Evolutionary conservation across 768 basidiomycete genomes (phyloP), one percentile per base, ranked within the genome.

Genomic region (Asterophora parasitica): DNA sequence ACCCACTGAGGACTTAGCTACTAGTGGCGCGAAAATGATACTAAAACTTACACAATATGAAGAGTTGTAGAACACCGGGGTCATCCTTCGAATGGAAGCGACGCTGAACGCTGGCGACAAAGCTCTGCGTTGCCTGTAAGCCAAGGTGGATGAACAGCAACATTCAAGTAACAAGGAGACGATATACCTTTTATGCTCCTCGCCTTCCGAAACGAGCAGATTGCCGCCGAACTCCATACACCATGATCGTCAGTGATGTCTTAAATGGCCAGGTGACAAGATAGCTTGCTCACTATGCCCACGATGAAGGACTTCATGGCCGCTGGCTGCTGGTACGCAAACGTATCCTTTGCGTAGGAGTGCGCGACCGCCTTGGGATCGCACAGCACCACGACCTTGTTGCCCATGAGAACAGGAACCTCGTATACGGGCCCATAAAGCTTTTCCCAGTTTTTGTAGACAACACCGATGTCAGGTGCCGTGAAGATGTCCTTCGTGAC

Each of bases 91-190:
- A 30, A 74, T 66, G 1, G 69, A 68, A 0, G 66, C 57, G 41
- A 63, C 70, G 52, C 66, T 71, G 57, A 75, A 75, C 0, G 71
- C 70, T 2, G 67, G 69, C 0, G 67, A 61, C 7, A 74, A 49
- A 0, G 65, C 61, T 49, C 70, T 68, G 27, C 74, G 61, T 43
- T 73, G 73, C 44, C 73, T 72, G 12, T 20, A 26, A 19, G 23
- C 23, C 7, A 36, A 5, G 8, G 10, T 19, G 4, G 7, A 15
- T 26, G 20, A 9, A 9, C 5, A 28, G 9, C 2, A 26, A 35
- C 19, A 27, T 11, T 20, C 17, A 15, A 15, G 5, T 8, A 9
- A 12, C 1, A 15, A 4, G 19, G 10, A 19, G 31, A 36, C 38
- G 4, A 11, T 38, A 15, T 26, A 70, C 76, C 69, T 65, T 42